Conservation (phyloP, 2,329 filamentous ascomycete genomes). For the Macroventuria anomochaeta region DNA sequence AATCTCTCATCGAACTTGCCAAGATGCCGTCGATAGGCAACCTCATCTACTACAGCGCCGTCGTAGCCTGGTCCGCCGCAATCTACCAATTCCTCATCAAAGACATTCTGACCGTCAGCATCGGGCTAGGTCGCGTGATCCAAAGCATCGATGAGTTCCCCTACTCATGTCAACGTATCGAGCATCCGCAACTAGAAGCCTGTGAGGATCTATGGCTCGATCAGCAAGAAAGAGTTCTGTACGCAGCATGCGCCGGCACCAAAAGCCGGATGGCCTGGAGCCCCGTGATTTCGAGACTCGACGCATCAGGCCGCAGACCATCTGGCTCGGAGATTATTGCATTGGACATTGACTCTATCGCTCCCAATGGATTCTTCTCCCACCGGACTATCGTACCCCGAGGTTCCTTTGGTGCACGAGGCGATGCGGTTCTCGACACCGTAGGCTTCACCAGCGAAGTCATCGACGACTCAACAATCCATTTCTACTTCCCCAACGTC, state of each 20-base stretch:
- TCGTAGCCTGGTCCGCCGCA: constrained; percentile 33
- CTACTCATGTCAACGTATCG: constrained; percentile 31
- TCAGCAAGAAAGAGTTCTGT: constrained; percentile 31
- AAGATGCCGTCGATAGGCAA: constrained; percentile 9
- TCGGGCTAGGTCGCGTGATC: constrained; percentile 37
- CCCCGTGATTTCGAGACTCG: constrained; percentile 26
- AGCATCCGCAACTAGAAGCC: constrained; percentile 34
- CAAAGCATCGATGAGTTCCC: constrained; percentile 40
- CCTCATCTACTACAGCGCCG: constrained; percentile 25
- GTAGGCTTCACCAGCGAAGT: constrained; percentile 38
- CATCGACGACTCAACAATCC: constrained; percentile 31
- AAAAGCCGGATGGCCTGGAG: constrained; percentile 33
- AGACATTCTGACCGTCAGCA: constrained; percentile 28
- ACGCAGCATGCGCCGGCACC: constrained; percentile 40
- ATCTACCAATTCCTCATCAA: constrained; percentile 39
- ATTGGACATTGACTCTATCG: constrained; percentile 37
- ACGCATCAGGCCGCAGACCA: constrained; percentile 31
- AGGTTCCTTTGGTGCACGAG: constrained; percentile 33
- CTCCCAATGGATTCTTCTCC: constrained; percentile 34
- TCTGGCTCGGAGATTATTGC: constrained; percentile 36
- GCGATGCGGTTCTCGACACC: constrained; percentile 30
- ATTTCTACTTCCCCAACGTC: constrained; percentile 39
- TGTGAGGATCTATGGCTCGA: constrained; percentile 45
- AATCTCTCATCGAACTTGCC: too few relatives aligned
- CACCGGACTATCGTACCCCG: constrained; percentile 28